Percentiles rank a stretch among this genome's conserved stretches.
Evolutionary conservation across 139 green algal genomes (phyloP).

Genomic region (Asterochloris erici): DNA sequence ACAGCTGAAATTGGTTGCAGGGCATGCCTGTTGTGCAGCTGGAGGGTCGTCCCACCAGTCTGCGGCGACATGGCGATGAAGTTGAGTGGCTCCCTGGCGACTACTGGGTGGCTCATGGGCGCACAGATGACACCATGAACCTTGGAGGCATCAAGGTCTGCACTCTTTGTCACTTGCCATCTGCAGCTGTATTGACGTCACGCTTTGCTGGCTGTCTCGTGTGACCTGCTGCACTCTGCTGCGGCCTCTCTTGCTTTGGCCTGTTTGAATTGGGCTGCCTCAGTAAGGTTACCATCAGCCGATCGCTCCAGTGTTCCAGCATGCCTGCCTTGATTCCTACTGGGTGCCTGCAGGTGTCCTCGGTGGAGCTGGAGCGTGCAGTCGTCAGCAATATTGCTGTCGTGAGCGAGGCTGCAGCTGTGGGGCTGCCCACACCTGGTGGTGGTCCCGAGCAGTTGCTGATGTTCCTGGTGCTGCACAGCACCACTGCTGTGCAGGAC

Average conservation of each 20-base stretch:
- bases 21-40: conserved; percentile 67
- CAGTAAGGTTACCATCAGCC: too few relatives aligned
- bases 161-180: not conserved
- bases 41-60: not conserved
- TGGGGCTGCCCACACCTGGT: conserved; percentile 61
- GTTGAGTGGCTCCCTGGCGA: conserved; percentile 63
- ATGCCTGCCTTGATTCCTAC: not conserved
- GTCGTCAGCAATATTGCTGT: conserved; percentile 41
- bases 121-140: conserved; percentile 97
- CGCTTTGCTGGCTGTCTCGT: too few relatives aligned
- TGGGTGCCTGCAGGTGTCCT: conserved; percentile 58
- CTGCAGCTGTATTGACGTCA: too few relatives aligned
- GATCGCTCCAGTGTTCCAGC: too few relatives aligned
- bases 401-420: conserved; percentile 70
- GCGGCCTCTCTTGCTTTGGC: too few relatives aligned
- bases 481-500: conserved; percentile 3
- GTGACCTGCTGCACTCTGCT: too few relatives aligned
- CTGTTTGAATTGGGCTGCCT: too few relatives aligned
- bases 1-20: not conserved
- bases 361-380: conserved; percentile 83
- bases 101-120: conserved; percentile 69
- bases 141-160: conserved; percentile 87
- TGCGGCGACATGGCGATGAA: conserved; percentile 90
- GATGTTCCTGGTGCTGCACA: conserved; percentile 72
- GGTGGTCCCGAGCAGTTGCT: conserved; percentile 84